Percentiles rank a stretch among this genome's conserved stretches.
phyloP scores from a whole-genome alignment of 495 filamentous ascomycete genomes.

The Astrothelium subdiscretum region DNA sequence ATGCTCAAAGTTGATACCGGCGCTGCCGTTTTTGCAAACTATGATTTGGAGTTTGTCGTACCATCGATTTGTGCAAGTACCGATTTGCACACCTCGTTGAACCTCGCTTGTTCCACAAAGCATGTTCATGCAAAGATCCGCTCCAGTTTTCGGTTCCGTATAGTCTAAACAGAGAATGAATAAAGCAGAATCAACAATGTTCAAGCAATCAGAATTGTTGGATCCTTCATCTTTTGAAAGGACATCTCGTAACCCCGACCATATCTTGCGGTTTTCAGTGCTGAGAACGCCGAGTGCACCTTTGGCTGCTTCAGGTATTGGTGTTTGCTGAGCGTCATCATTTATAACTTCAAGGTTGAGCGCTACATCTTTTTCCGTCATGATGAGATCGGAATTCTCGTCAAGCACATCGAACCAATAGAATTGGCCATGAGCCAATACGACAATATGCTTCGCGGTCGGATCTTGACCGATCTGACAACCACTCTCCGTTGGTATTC shows the following conservation, averaged over 20 bases:
- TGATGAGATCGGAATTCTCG: conserved; percentile 87
- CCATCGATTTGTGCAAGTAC: conserved; percentile 96
- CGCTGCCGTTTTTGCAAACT: conserved; percentile 95
- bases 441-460: conserved; percentile 79
- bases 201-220: conserved; percentile 89
- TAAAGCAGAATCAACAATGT: conserved; percentile 87
- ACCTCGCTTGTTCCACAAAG: conserved; percentile 90
- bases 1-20: conserved; percentile 98
- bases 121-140: conserved; percentile 92
- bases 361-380: conserved; percentile 90
- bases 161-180: conserved; percentile 90
- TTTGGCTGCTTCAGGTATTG: conserved; percentile 88
- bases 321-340: conserved; percentile 77
- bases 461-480: conserved; percentile 94
- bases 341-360: conserved; percentile 88
- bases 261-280: conserved; percentile 91
- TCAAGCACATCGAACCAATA: conserved; percentile 99
- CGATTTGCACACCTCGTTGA: conserved; percentile 85
- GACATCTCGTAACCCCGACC: conserved; percentile 84
- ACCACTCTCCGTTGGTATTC: conserved; percentile 87
- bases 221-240: conserved; percentile 75
- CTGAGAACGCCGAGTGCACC: conserved; percentile 86
- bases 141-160: conserved; percentile 65
- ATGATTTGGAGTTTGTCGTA: conserved; percentile 99
- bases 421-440: conserved; percentile 90